A percentile compares a stretch with the other conserved stretches of the same genome.
These are phyloP conservation scores for Phytopythium kandeliae DNA, from an alignment of 352 stramenopile genomes.

Conservation along the genomic window DNA sequence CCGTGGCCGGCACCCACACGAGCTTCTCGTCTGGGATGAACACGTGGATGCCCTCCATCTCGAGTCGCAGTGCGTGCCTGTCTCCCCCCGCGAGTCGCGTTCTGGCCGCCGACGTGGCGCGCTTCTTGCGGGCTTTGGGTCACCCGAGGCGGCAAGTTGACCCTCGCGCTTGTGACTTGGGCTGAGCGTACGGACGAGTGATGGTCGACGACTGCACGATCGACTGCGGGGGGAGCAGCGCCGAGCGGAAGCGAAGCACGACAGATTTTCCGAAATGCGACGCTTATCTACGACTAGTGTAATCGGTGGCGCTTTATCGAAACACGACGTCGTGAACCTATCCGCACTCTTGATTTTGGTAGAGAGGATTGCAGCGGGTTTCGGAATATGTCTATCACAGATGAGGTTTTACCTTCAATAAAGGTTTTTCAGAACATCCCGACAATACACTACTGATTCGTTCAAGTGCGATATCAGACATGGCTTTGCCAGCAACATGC, in stretches of 20 bases:
- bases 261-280: neutral
- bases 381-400: neutral
- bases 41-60: slow-evolving; percentile 69
- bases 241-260: neutral
- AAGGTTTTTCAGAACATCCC: no score
- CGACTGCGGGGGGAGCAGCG: neutral
- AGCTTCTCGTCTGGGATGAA: slow-evolving; percentile 79
- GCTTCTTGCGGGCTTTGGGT: neutral
- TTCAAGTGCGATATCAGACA: neutral
- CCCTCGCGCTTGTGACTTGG: neutral
- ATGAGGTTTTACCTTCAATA: neutral
- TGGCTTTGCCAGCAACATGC: no score
- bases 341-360: no score
- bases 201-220: slow-evolving; percentile 1
- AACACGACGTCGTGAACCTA: neutral
- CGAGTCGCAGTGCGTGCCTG: neutral
- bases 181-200: neutral
- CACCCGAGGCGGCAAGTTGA: slow-evolving; percentile 1
- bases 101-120: neutral
- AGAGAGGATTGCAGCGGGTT: neutral
- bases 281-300: no score
- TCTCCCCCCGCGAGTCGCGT: neutral
- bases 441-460: neutral
- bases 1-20: slow-evolving; percentile 77
- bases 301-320: neutral